Percentiles rank a stretch among this genome's conserved stretches.
These are phyloP conservation scores for Solanum clarkiae DNA, from an alignment of 257 asterid species.

Conservation along the genomic window DNA sequence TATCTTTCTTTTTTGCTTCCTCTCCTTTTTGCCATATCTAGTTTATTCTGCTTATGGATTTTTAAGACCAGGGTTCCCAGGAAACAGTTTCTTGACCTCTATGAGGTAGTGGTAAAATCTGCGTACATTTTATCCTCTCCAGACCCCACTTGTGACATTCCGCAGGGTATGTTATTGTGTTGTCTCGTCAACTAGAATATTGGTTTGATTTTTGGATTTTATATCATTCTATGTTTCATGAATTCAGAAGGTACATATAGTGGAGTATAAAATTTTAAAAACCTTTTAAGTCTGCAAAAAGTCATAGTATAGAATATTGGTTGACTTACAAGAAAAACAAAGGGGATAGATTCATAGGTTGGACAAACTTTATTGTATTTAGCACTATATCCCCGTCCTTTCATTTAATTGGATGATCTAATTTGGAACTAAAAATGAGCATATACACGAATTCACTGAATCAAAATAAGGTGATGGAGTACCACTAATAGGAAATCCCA, in stretches of 20 bases:
- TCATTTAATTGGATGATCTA: not conserved
- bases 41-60: too few relatives aligned
- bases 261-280: not conserved
- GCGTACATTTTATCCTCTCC: too few relatives aligned
- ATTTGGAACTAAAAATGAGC: not conserved
- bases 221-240: not conserved
- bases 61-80: too few relatives aligned
- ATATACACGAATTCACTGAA: not conserved
- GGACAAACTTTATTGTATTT: not conserved
- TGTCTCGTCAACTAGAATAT: not conserved
- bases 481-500: not conserved
- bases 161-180: too few relatives aligned
- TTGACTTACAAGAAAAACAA: not conserved
- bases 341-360: not conserved
- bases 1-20: too few relatives aligned
- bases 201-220: not conserved
- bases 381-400: not conserved
- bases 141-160: too few relatives aligned
- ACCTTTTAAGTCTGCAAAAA: not conserved
- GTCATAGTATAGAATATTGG: not conserved
- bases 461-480: not conserved
- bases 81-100: too few relatives aligned
- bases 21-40: too few relatives aligned
- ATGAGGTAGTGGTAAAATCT: too few relatives aligned
- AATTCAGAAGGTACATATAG: too few relatives aligned